phyloP scores from a whole-genome alignment of 306 rosid genomes.

The Elaeagnus macrophylla region DNA sequence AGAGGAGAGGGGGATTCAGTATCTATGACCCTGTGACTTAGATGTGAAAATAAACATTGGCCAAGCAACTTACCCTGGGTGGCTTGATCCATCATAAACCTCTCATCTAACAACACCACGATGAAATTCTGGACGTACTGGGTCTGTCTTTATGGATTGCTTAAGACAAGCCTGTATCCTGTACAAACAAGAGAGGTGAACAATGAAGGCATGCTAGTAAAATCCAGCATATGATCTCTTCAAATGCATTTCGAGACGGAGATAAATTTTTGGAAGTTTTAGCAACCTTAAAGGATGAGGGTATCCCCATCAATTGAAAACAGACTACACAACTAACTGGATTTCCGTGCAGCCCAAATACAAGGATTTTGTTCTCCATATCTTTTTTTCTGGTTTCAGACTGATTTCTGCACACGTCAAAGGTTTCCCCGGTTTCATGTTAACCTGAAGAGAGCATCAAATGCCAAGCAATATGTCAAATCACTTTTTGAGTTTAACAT shows the following conservation, averaged over 20 bases:
- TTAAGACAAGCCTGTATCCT: conserved; percentile 70
- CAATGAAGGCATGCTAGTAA: background rate
- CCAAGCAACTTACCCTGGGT: conserved; percentile 61
- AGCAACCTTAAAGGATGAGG: conserved; percentile 65
- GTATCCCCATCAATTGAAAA: conserved; percentile 69
- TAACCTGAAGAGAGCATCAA: conserved; percentile 45
- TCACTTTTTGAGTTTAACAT: background rate
- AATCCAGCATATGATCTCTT: background rate
- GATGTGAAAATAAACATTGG: conserved; percentile 9
- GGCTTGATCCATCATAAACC: conserved; percentile 75
- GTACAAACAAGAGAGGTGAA: conserved; percentile 2
- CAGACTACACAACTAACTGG: conserved; percentile 84
- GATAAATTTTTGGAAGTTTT: conserved; percentile 18
- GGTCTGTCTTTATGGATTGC: conserved; percentile 58
- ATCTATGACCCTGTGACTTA: background rate
- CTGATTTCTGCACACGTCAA: conserved; percentile 67
- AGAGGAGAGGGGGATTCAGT: no score
- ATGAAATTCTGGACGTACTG: conserved; percentile 68
- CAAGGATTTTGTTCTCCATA: conserved; percentile 35
- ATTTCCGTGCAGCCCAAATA: conserved; percentile 95
- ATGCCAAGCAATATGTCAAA: conserved; percentile 7
- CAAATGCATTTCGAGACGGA: background rate
- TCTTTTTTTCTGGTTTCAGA: conserved; percentile 31
- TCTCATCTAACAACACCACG: conserved; percentile 63
- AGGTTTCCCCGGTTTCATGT: conserved; percentile 91